Base-by-base conservation (phyloP, 2,329 filamentous ascomycete species). In the Cladosporium sp. region DNA sequence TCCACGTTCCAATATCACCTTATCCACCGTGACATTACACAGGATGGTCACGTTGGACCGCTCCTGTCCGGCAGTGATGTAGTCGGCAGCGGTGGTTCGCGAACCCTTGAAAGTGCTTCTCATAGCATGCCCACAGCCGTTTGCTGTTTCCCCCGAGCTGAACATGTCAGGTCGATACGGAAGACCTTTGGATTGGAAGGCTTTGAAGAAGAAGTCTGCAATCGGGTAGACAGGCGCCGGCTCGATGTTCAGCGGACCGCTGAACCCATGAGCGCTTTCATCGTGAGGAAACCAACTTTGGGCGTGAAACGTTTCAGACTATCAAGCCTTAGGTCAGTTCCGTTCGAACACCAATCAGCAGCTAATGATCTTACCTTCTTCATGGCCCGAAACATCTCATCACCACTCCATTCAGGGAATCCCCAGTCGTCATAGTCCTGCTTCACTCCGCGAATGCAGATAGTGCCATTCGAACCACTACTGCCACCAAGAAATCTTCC, bases 1-100 rank as follows among this genome's bases (percentile, higher is more conserved):
- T 1, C 82, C 79, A 17, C 47, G 52, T 32, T 85, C 84, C 54
- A 84, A 84, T 32, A 74, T 71, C 63, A 89, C 68, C 63, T 83
- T 84, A 52, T 85, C 83, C 55, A 81, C 86, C 5, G 55, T 58
- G 9, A 48, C 50, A 41, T 62, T 47, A 49, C 55, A 58, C 50
- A 73, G 64, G 43, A 49, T 80, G 61, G 52, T 79, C 17, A 80
- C 67, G 42, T 80, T 80, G 1, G 60, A 47, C 44, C 61, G 62
- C 4, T 68, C 60, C 24, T 68, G 63, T 42, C 67, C 64, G 22
- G 70, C 70, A 9, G 66, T 69, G 27, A 77, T 61, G 45, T 78
- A 82, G 58, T 82, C 78, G 11, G 78, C 78, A 0, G 73, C 72
- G 0, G 78, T 81, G 1, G 73, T 76, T 18, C 80, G 70, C 15